phyloP scores from a whole-genome alignment of 768 basidiomycete species.

The Macrocybe gigantea region DNA sequence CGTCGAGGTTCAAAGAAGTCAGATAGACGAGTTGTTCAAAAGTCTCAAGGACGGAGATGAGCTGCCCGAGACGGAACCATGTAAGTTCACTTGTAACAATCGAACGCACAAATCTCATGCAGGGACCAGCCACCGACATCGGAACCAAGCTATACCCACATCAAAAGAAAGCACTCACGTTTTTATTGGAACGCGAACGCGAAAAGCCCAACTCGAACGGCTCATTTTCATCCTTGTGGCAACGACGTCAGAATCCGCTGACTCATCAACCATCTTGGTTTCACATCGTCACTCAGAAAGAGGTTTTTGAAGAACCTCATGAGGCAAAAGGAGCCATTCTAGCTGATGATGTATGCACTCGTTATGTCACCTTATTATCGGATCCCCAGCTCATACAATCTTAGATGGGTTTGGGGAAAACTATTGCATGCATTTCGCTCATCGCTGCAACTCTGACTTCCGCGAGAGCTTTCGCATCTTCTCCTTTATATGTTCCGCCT shows the following conservation, averaged over 20 bases:
- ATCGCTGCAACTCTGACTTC: conserved; percentile 79
- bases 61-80: conserved; percentile 76
- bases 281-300: conserved; percentile 80
- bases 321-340: conserved; percentile 86
- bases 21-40: conserved; percentile 92
- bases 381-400: conserved; percentile 5
- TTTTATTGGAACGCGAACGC: conserved; percentile 83
- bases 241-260: conserved; percentile 43
- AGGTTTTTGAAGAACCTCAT: conserved; percentile 57
- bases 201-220: conserved; percentile 56
- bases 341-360: conserved; percentile 84
- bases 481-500: conserved; percentile 43
- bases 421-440: conserved; percentile 90
- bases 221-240: conserved; percentile 69
- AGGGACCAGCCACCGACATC: conserved; percentile 52
- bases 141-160: conserved; percentile 91
- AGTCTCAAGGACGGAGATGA: conserved; percentile 85
- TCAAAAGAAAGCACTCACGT: conserved; percentile 96
- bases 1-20: conserved; percentile 86
- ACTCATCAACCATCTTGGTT: conserved; percentile 54
- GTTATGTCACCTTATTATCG: conserved; percentile 7
- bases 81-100: conserved; percentile 35
- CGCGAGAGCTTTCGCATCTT: conserved; percentile 59
- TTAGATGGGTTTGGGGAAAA: conserved; percentile 98
- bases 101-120: neutral